These are phyloP conservation scores for Cucumis cinereus DNA, from an alignment of 306 rosid species.

Conservation along the genomic window DNA sequence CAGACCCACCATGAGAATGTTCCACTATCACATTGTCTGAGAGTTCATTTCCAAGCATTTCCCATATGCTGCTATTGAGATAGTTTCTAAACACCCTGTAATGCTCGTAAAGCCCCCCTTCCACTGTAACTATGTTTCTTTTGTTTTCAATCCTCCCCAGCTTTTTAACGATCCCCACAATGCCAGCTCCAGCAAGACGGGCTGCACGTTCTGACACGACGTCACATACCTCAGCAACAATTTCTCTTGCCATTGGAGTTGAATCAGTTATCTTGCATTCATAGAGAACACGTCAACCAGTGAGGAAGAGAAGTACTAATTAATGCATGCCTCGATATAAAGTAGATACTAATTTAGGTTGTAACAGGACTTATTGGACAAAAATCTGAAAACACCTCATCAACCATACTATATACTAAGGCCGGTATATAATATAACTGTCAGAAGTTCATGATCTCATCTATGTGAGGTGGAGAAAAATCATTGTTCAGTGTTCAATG, in stretches of 20 bases:
- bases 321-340: background rate
- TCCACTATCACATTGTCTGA: slow-evolving; percentile 47
- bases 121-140: slow-evolving; percentile 46
- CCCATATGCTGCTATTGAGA: slow-evolving; percentile 59
- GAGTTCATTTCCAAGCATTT: slow-evolving; percentile 57
- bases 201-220: slow-evolving; percentile 57
- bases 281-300: background rate
- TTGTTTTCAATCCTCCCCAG: slow-evolving; percentile 38
- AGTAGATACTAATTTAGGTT: background rate
- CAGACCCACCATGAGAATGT: slow-evolving; percentile 63
- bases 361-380: background rate
- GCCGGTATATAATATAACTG: background rate
- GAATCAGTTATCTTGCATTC: slow-evolving; percentile 25
- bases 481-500: background rate
- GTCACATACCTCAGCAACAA: slow-evolving; percentile 64
- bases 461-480: background rate
- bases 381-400: background rate
- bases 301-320: background rate
- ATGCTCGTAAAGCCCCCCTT: slow-evolving; percentile 64
- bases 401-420: background rate
- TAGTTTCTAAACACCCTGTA: slow-evolving; percentile 55
- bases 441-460: background rate
- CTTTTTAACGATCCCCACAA: slow-evolving; percentile 51
- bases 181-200: slow-evolving; percentile 55
- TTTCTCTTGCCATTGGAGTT: slow-evolving; percentile 31